Evolutionary conservation across 2,329 filamentous ascomycete genomes (phyloP), one percentile per base, ranked within the genome.

Genomic region (Colletotrichum australisinense): DNA sequence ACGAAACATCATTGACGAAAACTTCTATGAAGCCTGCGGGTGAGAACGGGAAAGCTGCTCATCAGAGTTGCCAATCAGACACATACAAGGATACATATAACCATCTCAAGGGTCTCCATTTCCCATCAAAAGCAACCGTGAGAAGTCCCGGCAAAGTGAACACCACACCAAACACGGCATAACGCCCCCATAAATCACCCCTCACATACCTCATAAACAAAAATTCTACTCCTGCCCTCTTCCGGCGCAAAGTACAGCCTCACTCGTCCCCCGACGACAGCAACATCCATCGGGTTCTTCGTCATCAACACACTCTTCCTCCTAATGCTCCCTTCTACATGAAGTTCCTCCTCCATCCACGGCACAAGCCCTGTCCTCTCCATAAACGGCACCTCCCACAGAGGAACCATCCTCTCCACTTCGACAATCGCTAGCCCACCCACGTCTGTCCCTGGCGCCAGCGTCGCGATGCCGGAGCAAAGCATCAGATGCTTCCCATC

Each of bases 381-480:
- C 6, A 82, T 80, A 19, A 88, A 79, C 1, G 86, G 86, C 1
- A 88, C 79, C 75, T 88, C 86, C 22, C 81, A 82, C 35, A 88
- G 74, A 0, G 86, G 83, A 9, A 79, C 59, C 85, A 88, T 86
- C 0, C 81, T 84, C 60, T 81, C 77, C 19, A 83, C 78, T 64
- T 88, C 85, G 4, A 88, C 84, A 52, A 88, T 76, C 0, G 86
- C 86, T 24, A 88, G 74, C n/a, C 86, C 86, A 3, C 86, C 85
- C 1, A 88, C 77, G 5, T 75, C 79, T 53, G 80, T 78, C 5
- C 73, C 78, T 14, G 73, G 67, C 22, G 72, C 72, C 14, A 86
- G 70, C 4, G 79, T 82, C 5, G 84, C 82, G 8, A 88, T 83
- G 1, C 86, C 86, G 0, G 84, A 84, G 74, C 86, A 88, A 16